Conservation (phyloP, 345 rosid genomes). For the Lagerstroemia speciosa region DNA sequence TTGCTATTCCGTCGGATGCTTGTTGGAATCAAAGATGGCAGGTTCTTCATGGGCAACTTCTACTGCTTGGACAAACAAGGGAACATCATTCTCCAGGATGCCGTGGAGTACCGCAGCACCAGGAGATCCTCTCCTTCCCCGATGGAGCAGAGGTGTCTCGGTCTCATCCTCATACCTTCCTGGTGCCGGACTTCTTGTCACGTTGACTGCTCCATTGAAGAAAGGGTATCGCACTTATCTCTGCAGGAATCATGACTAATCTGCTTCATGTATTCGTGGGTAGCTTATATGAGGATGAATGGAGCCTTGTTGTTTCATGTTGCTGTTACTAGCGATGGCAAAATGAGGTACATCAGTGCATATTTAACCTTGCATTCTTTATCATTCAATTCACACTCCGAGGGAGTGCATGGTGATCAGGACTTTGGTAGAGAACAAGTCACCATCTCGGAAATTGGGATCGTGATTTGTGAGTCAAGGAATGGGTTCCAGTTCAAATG, state of each 20-base stretch:
- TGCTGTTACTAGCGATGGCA: too few species aligned
- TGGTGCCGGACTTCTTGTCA: constrained; percentile 65
- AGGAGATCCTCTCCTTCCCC: constrained; percentile 72
- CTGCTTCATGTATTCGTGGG: not conserved
- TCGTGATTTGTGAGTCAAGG: too few species aligned
- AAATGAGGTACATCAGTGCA: too few species aligned
- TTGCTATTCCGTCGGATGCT: constrained; percentile 68
- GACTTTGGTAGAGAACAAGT: too few species aligned
- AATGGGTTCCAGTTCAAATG: too few species aligned
- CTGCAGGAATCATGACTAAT: constrained; percentile 12
- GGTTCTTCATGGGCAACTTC: constrained; percentile 83
- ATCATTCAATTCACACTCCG: too few species aligned
- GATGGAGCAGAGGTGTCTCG: constrained; percentile 80
- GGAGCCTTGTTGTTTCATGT: too few species aligned
- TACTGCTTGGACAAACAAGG: constrained; percentile 94
- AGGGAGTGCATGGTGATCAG: too few species aligned
- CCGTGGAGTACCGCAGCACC: constrained; percentile 76
- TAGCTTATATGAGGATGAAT: too few species aligned
- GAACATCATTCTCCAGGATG: constrained; percentile 75
- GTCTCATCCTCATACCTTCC: constrained; percentile 66
- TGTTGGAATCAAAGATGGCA: constrained; percentile 75
- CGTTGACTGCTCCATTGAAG: constrained; percentile 48
- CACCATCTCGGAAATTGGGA: too few species aligned
- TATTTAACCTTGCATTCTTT: too few species aligned
- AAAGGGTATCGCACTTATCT: constrained; percentile 37